These are phyloP conservation scores for Centella asiatica DNA, from an alignment of 129 eudicot species.

Conservation along the genomic window DNA sequence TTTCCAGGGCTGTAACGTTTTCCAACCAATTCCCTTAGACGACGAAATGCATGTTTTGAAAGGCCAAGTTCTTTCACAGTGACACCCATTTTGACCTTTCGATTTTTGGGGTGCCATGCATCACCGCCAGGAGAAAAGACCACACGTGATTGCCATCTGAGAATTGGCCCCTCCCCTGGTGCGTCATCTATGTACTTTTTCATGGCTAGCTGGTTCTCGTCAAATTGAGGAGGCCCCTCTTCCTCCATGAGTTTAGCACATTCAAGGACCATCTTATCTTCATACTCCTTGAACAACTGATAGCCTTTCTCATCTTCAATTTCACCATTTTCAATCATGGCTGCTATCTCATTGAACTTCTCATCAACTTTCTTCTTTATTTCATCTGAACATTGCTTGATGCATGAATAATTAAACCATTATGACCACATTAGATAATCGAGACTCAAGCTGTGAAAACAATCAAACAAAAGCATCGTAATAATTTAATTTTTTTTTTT, in stretches of 20 bases:
- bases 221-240: slow-evolving; percentile 48
- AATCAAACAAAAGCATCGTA: too few relatives aligned
- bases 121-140: slow-evolving; percentile 93
- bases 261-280: slow-evolving; percentile 64
- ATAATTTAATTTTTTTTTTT: too few relatives aligned
- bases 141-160: slow-evolving; percentile 81
- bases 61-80: slow-evolving; percentile 94
- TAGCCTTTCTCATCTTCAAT: slow-evolving; percentile 64
- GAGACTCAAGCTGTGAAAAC: too few relatives aligned
- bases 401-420: not conserved
- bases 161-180: slow-evolving; percentile 86
- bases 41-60: slow-evolving; percentile 61
- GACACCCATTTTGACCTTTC: slow-evolving; percentile 82
- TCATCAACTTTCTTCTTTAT: slow-evolving; percentile 59
- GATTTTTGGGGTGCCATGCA: slow-evolving; percentile 93
- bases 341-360: slow-evolving; percentile 66
- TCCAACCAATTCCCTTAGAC: slow-evolving; percentile 81
- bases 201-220: slow-evolving; percentile 29
- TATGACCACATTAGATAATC: not conserved
- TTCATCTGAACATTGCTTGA: slow-evolving; percentile 64
- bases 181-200: slow-evolving; percentile 64
- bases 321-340: slow-evolving; percentile 67
- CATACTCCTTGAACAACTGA: slow-evolving; percentile 62
- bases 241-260: slow-evolving; percentile 48
- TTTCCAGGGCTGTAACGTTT: slow-evolving; percentile 78